Base-by-base conservation (phyloP, 2,329 filamentous ascomycete species). In the Monilinia polystroma region DNA sequence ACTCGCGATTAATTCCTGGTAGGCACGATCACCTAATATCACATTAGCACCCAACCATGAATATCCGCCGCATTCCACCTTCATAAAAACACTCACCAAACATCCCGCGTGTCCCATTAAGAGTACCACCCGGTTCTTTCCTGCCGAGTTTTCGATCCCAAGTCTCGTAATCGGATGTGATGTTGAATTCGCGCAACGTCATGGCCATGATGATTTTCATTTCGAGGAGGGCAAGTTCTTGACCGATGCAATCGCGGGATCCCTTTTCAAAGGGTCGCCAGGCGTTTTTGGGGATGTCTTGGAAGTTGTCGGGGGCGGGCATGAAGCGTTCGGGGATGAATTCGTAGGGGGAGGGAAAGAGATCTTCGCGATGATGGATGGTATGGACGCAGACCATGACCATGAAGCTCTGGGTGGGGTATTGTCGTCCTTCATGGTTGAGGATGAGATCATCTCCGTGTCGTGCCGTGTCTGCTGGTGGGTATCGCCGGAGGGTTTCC, bases 191-290 rank as follows among this genome's bases (percentile, higher is more conserved):
- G 23, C 67, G 47, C 41, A 68, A 53, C 7, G 67, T 67, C 71
- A 73, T 84, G 4, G 81, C 79, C 62, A 85, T 72, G 11, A 82
- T 79, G 49, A 82, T 75, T 67, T 80, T 80, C 35, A 81, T 74
- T 73, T 85, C 83, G 32, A 72, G 72, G 76, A 83, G 80, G 23
- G 82, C 84, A 53, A 86, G 75, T 69, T 82, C 81, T 73, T 87
- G 83, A 0, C 85, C 85, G 29, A 87, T 81, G 70, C 85, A 88
- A 63, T 82, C 83, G 38, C 85, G 75, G 3, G 80, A 78, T 0
- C 85, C 85, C 66, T 81, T 80, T 69, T 84, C 82, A 73, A 88
- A 88, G 0, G 82, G 79, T 26, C 84, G 79, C 79, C 80, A 88
- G 3, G 84, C 84, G 55, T 81, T 79, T 60, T 69, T 69, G 5